A percentile compares a stretch with the other conserved stretches of the same genome.
Evolutionary conservation across 192 early-diverging fungal genomes (phyloP).

Genomic region (Backusella macrospora): DNA sequence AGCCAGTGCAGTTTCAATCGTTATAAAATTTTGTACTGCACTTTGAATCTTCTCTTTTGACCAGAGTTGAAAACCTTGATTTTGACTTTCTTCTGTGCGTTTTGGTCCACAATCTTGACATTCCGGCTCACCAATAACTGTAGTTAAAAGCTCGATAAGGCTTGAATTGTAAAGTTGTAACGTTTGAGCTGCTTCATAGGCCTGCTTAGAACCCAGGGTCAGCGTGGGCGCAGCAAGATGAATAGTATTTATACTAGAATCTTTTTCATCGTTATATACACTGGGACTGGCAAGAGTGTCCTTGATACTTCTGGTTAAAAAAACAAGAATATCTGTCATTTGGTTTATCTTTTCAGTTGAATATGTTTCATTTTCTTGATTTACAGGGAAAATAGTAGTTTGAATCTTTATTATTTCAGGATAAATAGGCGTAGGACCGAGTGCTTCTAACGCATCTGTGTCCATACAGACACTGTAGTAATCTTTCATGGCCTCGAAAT

Average conservation of each 20-base stretch:
- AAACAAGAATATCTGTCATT: constrained; percentile 3
- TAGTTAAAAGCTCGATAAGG: constrained; percentile 47
- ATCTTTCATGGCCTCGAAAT: constrained; percentile 55
- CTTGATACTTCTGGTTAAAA: background rate
- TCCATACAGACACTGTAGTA: constrained; percentile 62
- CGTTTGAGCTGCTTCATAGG: constrained; percentile 56
- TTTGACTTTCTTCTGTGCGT: constrained; percentile 6
- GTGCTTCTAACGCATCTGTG: constrained; percentile 39
- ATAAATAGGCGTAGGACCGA: constrained; percentile 44
- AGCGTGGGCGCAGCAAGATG: constrained; percentile 52
- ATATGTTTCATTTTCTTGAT: background rate
- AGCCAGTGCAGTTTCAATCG: constrained; percentile 60
- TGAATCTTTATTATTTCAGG: constrained; percentile 41
- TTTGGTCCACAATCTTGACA: constrained; percentile 54
- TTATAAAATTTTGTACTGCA: constrained; percentile 52
- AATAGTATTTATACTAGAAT: constrained; percentile 57
- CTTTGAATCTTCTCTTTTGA: background rate
- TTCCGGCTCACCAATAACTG: constrained; percentile 34
- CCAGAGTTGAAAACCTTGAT: background rate
- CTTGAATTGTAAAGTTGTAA: constrained; percentile 46
- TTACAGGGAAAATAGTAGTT: constrained; percentile 21
- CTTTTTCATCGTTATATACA: constrained; percentile 58
- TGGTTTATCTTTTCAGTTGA: background rate
- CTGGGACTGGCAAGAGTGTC: constrained; percentile 50
- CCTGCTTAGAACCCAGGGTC: constrained; percentile 62